Base-by-base conservation (phyloP, 202 grass and related monocot species). In the Eragrostis tef region DNA sequence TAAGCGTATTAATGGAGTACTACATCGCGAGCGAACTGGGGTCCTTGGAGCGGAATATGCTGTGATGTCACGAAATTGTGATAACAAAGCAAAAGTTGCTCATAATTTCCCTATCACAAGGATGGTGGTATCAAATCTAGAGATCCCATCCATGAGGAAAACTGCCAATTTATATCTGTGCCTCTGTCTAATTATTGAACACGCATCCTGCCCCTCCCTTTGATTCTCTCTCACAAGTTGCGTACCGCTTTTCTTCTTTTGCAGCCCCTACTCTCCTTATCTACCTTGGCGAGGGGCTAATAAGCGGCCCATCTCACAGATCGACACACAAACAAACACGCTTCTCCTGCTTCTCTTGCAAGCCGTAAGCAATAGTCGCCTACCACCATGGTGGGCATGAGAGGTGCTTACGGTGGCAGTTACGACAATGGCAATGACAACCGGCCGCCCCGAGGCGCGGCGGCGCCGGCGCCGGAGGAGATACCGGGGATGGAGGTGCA, bases 121-220 rank as follows among this genome's bases (percentile, higher is more conserved):
- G 62, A 63, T 78, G 86, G 74, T 80, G 76, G 86, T 51, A 84
- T 84, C 86, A 84, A 84, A 79, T 84, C 61, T n/a, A 75, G 7
- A 26, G 49, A 79, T 84, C 31, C 44, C 26, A 68, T 84, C 75
- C 86, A 63, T 4, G 34, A 63, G 70, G 63, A 64, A 69, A 80
- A 75, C 86, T 54, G 17, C 63, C 43, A 46, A 79, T 79, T 74
- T 44, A 62, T 27, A 22, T 46, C 47, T 20, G 60, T 26, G 29
- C 25, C 15, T 49, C 22, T 34, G 54, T 48, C 25, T 31, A 79
- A 74, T 84, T 88, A 84, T 80, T 88, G 81, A 31, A 24, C 59
- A 29, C 52, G 60, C 19, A 70, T 45, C 74, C 68, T 3, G 14
- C 5, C 5, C 36, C 43, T 3, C 17, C 14, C 27, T 79, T 61